phyloP scores from a whole-genome alignment of 805 yeast species.

The Schwanniomyces yamadae region DNA sequence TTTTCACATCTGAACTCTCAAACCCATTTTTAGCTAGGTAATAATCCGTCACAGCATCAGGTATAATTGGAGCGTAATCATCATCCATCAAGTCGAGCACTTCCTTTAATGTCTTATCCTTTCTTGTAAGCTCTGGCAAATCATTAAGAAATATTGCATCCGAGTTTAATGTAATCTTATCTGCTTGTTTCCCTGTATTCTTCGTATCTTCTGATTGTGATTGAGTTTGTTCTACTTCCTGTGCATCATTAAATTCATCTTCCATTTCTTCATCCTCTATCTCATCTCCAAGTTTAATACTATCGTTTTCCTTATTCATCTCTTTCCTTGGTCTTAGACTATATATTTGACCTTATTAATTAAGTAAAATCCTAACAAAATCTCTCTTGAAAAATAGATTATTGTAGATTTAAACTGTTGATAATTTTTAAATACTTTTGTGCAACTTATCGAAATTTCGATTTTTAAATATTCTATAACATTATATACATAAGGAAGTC shows the following conservation, averaged over 20 bases:
- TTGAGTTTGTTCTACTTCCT: conserved; percentile 10
- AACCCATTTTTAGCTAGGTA: conserved; percentile 85
- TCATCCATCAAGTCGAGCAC: conserved; percentile 81
- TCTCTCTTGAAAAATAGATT: too few relatives aligned
- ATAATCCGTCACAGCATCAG: conserved; percentile 94
- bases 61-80: conserved; percentile 92
- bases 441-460: too few relatives aligned
- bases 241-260: conserved; percentile 25
- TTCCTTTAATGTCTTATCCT: conserved; percentile 81
- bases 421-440: too few relatives aligned
- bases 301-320: conserved; percentile 6
- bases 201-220: conserved; percentile 2
- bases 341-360: too few relatives aligned
- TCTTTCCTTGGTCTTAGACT: too few relatives aligned
- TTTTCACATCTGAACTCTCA: conserved; percentile 69
- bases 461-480: too few relatives aligned
- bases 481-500: too few relatives aligned
- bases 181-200: conserved; percentile 4
- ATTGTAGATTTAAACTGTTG: too few relatives aligned
- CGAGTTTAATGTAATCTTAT: conserved; percentile 9
- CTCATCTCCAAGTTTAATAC: conserved; percentile 12
- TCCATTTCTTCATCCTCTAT: conserved; percentile 20
- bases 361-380: too few relatives aligned
- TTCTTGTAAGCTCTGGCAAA: conserved; percentile 67
- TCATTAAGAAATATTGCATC: conserved; percentile 38